phyloP scores from a whole-genome alignment of 129 eudicot species.

The Ambrosia trifida region DNA sequence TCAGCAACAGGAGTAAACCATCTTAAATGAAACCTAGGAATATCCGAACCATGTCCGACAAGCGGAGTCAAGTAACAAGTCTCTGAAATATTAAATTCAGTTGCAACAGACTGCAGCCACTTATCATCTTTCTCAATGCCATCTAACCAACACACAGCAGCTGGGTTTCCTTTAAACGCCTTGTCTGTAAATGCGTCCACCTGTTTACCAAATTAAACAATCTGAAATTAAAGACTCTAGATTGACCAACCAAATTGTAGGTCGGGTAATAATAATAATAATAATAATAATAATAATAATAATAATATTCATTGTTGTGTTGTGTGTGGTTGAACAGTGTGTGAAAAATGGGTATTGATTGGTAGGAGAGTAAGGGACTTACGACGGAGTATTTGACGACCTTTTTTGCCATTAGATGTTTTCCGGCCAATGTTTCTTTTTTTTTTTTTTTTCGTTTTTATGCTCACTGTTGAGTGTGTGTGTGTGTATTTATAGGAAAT shows the following conservation, averaged over 20 bases:
- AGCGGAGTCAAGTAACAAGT: slow-evolving; percentile 61
- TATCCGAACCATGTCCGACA: slow-evolving; percentile 16
- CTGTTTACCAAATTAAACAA: not conserved
- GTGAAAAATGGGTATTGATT: not conserved
- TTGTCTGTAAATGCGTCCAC: slow-evolving; percentile 22
- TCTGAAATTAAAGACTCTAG: not conserved
- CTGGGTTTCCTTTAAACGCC: slow-evolving; percentile 21
- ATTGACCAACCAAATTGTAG: too few relatives aligned
- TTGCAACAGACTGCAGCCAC: slow-evolving; percentile 79
- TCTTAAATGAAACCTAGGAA: slow-evolving; percentile 64
- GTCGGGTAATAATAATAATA: too few relatives aligned
- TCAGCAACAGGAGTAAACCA: slow-evolving; percentile 86
- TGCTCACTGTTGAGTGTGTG: not conserved
- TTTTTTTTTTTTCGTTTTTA: not conserved
- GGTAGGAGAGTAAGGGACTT: not conserved
- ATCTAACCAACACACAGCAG: slow-evolving; percentile 42
- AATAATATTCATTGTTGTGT: not conserved
- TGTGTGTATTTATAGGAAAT: too few relatives aligned
- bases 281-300: too few relatives aligned
- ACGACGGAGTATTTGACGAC: slow-evolving; percentile 11
- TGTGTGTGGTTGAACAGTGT: not conserved
- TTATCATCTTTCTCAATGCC: slow-evolving; percentile 52
- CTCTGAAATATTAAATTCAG: slow-evolving; percentile 74
- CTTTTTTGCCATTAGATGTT: slow-evolving; percentile 1
- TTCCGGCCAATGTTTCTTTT: not conserved